These are phyloP conservation scores for Eimeria nieschulzi DNA, from an alignment of 169 alveolate species.

Conservation along the genomic window DNA sequence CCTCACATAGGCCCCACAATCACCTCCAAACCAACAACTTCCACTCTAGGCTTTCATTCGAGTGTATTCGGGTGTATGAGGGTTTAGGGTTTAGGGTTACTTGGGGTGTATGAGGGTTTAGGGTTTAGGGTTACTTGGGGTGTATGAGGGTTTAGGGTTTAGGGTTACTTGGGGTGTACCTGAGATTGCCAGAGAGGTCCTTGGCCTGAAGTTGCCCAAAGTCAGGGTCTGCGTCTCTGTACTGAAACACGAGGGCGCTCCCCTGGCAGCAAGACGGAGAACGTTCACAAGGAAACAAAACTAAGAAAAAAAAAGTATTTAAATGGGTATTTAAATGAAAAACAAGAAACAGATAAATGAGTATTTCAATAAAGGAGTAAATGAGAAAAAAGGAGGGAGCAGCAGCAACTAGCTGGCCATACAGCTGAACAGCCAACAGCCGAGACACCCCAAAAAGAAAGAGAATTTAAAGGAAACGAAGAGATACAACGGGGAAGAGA, in stretches of 20 bases:
- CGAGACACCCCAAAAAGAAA: too few relatives aligned
- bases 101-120: not conserved
- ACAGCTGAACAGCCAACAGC: too few relatives aligned
- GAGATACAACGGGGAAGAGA: too few relatives aligned
- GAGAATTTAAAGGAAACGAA: too few relatives aligned
- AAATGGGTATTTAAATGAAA: not conserved
- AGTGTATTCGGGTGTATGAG: not conserved
- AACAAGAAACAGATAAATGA: not conserved
- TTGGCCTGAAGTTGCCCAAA: slow-evolving; percentile 89
- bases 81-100: not conserved
- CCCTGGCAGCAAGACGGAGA: slow-evolving; percentile 70
- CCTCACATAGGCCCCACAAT: not conserved
- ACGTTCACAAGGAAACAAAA: not conserved
- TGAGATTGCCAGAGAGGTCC: slow-evolving; percentile 82
- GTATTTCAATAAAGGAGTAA: not conserved
- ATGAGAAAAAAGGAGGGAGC: too few relatives aligned
- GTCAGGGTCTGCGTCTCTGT: slow-evolving; percentile 89
- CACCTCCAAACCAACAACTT: not conserved
- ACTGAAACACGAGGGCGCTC: slow-evolving; percentile 86
- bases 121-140: not conserved
- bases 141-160: not conserved
- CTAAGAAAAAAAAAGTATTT: not conserved
- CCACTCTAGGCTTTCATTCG: not conserved
- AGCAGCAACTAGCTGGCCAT: too few relatives aligned
- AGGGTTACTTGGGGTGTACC: slow-evolving; percentile 8